Percentiles rank a stretch among this genome's conserved stretches.
Evolutionary conservation across 495 filamentous ascomycete genomes (phyloP).

Genomic region (Glutinoglossum americanum): DNA sequence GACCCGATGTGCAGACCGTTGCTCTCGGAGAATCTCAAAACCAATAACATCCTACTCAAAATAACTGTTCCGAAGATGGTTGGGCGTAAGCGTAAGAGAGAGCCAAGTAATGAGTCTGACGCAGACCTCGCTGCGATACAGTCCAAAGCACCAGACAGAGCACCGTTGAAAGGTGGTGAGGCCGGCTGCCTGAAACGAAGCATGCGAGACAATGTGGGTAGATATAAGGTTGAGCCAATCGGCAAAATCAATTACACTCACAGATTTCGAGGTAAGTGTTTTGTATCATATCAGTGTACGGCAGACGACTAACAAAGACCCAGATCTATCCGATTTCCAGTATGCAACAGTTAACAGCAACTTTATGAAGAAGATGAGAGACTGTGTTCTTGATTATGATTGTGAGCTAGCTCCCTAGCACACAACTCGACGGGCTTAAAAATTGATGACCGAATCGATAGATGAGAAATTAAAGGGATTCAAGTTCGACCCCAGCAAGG

Average conservation of each 20-base stretch:
- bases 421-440: not conserved
- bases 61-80: conserved; percentile 72
- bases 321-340: conserved; percentile 49
- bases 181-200: conserved; percentile 5
- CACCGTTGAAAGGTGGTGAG: not conserved
- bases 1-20: conserved; percentile 59
- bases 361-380: conserved; percentile 43
- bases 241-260: conserved; percentile 61
- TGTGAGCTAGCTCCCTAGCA: conserved; percentile 19
- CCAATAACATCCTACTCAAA: conserved; percentile 69
- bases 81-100: conserved; percentile 60
- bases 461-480: conserved; percentile 54
- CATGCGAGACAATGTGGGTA: conserved; percentile 46
- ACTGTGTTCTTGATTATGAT: conserved; percentile 40
- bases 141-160: not conserved
- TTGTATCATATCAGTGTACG: not conserved
- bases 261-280: conserved; percentile 49
- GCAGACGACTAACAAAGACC: not conserved
- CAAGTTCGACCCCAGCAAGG: conserved; percentile 41
- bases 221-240: conserved; percentile 46
- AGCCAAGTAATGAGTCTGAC: conserved; percentile 15
- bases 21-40: conserved; percentile 41
- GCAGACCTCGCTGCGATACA: not conserved
- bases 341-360: conserved; percentile 36
- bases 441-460: conserved; percentile 10